A percentile compares a stretch with the other conserved stretches of the same genome.
Evolutionary conservation across 768 basidiomycete species (phyloP).

Genomic region (Candolleomyces eurysporus): DNA sequence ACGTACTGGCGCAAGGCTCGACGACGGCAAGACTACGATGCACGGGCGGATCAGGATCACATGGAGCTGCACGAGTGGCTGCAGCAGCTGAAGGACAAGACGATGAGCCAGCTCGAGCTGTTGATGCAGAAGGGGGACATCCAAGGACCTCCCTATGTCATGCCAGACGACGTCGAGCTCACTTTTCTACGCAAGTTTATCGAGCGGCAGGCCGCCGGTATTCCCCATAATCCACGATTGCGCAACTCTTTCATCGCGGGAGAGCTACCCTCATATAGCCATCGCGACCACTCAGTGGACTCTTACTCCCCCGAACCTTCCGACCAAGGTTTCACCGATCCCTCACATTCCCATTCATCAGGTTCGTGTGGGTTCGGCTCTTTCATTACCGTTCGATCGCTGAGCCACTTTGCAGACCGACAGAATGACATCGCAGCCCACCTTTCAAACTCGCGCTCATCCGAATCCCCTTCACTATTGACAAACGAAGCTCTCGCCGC

Average conservation of each 20-base stretch:
- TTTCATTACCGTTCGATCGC: background rate
- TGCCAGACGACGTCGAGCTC: constrained; percentile 78
- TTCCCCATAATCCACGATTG: constrained; percentile 79
- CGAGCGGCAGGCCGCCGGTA: constrained; percentile 71
- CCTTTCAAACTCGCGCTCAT: constrained; percentile 39
- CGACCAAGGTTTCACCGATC: constrained; percentile 40
- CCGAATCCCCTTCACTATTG: constrained; percentile 50
- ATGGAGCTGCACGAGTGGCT: constrained; percentile 90
- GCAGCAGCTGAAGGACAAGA: constrained; percentile 85
- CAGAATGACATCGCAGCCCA: constrained; percentile 36
- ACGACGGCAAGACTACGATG: constrained; percentile 81
- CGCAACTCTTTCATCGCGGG: constrained; percentile 44
- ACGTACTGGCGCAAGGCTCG: constrained; percentile 85
- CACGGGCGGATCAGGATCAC: constrained; percentile 82
- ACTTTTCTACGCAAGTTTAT: constrained; percentile 80
- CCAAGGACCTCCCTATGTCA: constrained; percentile 76
- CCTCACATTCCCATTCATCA: constrained; percentile 33
- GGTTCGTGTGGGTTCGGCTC: constrained; percentile 9
- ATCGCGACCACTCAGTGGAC: constrained; percentile 44
- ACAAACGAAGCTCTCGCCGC: constrained; percentile 53
- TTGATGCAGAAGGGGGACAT: constrained; percentile 89
- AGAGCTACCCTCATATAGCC: constrained; percentile 32
- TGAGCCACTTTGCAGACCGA: constrained; percentile 22
- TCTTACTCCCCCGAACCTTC: constrained; percentile 50
- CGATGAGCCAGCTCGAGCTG: constrained; percentile 83